Evolutionary conservation across 768 basidiomycete genomes (phyloP).

Genomic region (Phlegmacium glaucopus): DNA sequence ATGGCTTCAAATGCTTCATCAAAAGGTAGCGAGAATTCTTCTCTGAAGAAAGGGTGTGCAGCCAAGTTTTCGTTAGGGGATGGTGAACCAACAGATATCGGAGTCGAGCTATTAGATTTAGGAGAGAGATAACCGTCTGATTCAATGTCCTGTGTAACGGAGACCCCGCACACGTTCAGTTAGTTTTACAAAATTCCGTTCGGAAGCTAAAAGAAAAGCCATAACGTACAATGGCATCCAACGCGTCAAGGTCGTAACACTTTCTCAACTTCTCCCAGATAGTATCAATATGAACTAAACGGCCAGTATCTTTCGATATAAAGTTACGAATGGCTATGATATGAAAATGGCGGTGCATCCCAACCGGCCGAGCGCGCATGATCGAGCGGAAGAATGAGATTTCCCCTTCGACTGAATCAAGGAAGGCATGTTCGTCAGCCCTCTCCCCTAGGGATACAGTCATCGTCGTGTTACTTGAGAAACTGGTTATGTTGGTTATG

Average conservation of each 20-base stretch:
- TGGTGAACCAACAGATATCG: conserved; percentile 58
- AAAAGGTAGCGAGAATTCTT: conserved; percentile 60
- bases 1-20: conserved; percentile 59
- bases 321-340: conserved; percentile 69
- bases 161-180: background rate
- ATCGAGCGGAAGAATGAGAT: conserved; percentile 82
- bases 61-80: conserved; percentile 67
- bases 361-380: conserved; percentile 79
- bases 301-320: conserved; percentile 70
- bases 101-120: conserved; percentile 29
- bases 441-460: conserved; percentile 16
- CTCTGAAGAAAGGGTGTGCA: conserved; percentile 68
- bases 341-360: conserved; percentile 81
- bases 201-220: background rate
- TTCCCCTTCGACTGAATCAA: conserved; percentile 77
- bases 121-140: conserved; percentile 28
- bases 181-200: background rate
- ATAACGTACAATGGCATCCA: conserved; percentile 64
- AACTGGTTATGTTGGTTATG: background rate
- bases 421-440: conserved; percentile 38
- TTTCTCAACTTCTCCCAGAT: conserved; percentile 73
- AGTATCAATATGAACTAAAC: conserved; percentile 51
- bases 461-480: conserved; percentile 6
- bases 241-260: conserved; percentile 72
- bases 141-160: conserved; percentile 37